Evolutionary conservation across 2,329 filamentous ascomycete genomes (phyloP).

Genomic region (Trichoderma simmonsii): DNA sequence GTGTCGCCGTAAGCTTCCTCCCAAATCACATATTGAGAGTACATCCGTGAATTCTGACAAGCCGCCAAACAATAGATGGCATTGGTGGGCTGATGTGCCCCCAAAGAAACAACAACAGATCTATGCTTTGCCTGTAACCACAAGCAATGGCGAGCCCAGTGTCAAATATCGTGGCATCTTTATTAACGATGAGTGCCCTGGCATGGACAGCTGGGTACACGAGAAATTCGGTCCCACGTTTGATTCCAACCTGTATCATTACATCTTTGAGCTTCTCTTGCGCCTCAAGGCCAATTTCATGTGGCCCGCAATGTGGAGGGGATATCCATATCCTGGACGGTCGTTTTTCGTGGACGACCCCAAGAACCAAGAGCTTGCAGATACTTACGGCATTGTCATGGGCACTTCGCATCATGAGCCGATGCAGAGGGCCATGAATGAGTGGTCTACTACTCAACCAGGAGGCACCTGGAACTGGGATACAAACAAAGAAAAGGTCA

Average conservation of each 20-base stretch:
- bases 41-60: background rate
- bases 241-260: conserved; percentile 56
- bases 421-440: conserved; percentile 57
- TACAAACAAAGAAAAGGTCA: conserved; percentile 53
- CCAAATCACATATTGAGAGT: background rate
- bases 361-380: conserved; percentile 55
- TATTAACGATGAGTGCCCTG: conserved; percentile 51
- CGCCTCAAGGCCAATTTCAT: conserved; percentile 60
- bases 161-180: conserved; percentile 61
- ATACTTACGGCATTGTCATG: conserved; percentile 62
- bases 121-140: conserved; percentile 41
- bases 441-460: conserved; percentile 38
- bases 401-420: conserved; percentile 65
- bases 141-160: conserved; percentile 45
- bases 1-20: conserved; percentile 46
- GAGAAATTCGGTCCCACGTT: conserved; percentile 47
- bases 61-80: conserved; percentile 39
- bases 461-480: conserved; percentile 59
- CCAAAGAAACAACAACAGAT: conserved; percentile 44
- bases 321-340: conserved; percentile 44
- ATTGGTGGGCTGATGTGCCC: conserved; percentile 59
- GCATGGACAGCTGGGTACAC: conserved; percentile 54
- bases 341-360: conserved; percentile 63
- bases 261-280: conserved; percentile 61
- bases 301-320: conserved; percentile 66